Evolutionary conservation across 768 basidiomycete species (phyloP), one percentile per base, ranked within the genome.

Genomic region (Tephrocybe sp.): DNA sequence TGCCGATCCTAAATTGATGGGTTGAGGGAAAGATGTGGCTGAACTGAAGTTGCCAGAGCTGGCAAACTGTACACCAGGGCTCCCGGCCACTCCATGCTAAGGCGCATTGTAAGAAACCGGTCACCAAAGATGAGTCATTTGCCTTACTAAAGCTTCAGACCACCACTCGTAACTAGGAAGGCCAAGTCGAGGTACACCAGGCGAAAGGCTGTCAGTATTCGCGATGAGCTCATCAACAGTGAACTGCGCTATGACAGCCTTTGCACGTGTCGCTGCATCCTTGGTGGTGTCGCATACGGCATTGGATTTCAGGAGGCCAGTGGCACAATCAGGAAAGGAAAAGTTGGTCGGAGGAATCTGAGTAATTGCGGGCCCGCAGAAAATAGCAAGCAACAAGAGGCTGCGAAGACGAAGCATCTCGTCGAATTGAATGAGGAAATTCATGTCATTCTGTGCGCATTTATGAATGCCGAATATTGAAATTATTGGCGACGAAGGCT

Each of bases 91-190:
- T 24, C 82, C 82, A 39, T 84, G 82, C 80, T 81, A 55, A 14
- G 12, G 17, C 12, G 18, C 1, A 12, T n/a, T 25, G 15, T 37
- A 15, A 20, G 24, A 6, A 26, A 21, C 5, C 18, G 11, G 20
- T 30, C 39, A 15, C 24, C 12, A 5, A 10, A 21, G 4, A 38
- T 8, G 42, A 21, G 25, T 14, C 34, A 34, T 10, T 26, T 23
- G 10, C 12, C 28, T 43, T 57, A 82, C 82, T 58, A 84, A 58
- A 2, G 74, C 81, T 66, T 84, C 81, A 20, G 76, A 78, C 81
- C 82, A 84, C 80, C 81, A 83, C 41, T 80, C 69, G 46, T 84
- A 84, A 15, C 74, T 59, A 9, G 80, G 79, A 21, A 84, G 64
- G n/a, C 80, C 81, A 2, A 82, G 69, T 10, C 80, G 74, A 47